Evolutionary conservation across 805 yeast species (phyloP).

Genomic region (Candida boleticola): DNA sequence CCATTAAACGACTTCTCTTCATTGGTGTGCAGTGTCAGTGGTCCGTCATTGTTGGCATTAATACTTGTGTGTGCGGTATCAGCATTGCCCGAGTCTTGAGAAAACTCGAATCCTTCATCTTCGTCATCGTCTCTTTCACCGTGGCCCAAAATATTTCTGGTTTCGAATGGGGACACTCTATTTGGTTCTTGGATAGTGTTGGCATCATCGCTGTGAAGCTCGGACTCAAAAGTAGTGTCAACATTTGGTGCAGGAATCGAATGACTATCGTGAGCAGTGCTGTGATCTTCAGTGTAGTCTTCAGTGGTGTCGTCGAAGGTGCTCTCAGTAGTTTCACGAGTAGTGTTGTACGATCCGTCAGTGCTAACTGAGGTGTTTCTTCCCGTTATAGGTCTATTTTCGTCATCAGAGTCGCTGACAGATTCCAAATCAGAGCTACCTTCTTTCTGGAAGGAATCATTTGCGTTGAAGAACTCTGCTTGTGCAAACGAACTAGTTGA

Average conservation of each 20-base stretch:
- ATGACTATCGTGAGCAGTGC: not conserved
- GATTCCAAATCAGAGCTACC: slow-evolving; percentile 16
- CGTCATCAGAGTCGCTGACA: slow-evolving; percentile 10
- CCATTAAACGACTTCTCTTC: not conserved
- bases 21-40: not conserved
- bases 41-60: not conserved
- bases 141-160: not conserved
- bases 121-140: not conserved
- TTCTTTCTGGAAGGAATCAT: slow-evolving; percentile 6
- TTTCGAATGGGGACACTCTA: not conserved
- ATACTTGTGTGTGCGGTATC: not conserved
- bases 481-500: slow-evolving; percentile 16
- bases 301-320: not conserved
- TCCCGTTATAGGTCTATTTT: not conserved
- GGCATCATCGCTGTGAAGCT: not conserved
- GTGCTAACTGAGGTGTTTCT: slow-evolving; percentile 9
- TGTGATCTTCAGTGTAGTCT: not conserved
- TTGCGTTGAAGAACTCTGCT: slow-evolving; percentile 11
- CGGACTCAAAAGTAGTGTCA: too few relatives aligned
- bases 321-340: slow-evolving; percentile 3
- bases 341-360: slow-evolving; percentile 4
- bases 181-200: not conserved
- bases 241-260: slow-evolving; percentile 5
- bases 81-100: not conserved
- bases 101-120: slow-evolving; percentile 3